Evolutionary conservation across 2,329 filamentous ascomycete genomes (phyloP).

Genomic region (Fusarium fracticaudum): DNA sequence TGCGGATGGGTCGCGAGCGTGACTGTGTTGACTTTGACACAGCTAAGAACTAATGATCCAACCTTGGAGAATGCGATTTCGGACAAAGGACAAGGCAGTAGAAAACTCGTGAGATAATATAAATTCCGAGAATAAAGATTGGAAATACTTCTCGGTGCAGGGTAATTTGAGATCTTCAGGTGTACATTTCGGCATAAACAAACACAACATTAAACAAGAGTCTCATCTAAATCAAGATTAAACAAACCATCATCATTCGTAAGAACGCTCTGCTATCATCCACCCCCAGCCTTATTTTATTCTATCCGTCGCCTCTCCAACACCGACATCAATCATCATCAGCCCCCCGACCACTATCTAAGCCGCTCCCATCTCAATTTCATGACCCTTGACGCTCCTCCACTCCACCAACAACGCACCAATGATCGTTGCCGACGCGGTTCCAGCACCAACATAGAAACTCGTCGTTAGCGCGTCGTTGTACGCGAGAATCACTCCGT

Average conservation of each 20-base stretch:
- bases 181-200: background rate
- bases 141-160: background rate
- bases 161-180: background rate
- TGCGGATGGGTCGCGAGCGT: fast-evolving
- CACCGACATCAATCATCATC: background rate
- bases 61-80: fast-evolving
- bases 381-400: conserved; percentile 67
- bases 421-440: conserved; percentile 55
- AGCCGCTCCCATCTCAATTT: conserved; percentile 46
- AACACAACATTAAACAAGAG: background rate
- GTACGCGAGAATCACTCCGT: conserved; percentile 53
- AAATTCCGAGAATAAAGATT: background rate
- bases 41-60: fast-evolving
- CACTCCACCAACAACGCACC: conserved; percentile 59
- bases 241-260: background rate
- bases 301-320: background rate
- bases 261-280: background rate
- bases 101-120: fast-evolving
- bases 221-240: background rate
- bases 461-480: conserved; percentile 55
- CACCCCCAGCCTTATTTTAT: background rate
- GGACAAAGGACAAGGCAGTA: fast-evolving
- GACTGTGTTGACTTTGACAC: fast-evolving
- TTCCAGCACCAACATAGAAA: conserved; percentile 56
- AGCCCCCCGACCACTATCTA: conserved; percentile 2